Evolutionary conservation across 2,329 filamentous ascomycete species (phyloP).

Genomic region (Diaporthe nobilis): DNA sequence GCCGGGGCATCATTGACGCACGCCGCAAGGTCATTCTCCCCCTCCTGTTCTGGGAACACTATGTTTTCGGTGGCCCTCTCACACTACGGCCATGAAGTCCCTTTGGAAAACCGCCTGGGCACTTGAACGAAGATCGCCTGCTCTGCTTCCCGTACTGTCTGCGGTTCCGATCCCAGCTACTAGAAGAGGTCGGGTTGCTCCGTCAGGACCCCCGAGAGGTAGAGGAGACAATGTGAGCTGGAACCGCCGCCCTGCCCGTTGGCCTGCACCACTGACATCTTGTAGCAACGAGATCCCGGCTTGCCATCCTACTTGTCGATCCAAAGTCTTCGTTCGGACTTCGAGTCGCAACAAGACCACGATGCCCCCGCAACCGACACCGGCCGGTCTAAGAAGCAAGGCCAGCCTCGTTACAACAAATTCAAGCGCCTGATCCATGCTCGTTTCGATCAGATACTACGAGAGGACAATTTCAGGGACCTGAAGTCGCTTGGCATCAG

Average conservation of each 20-base stretch:
- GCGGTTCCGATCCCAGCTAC: slow-evolving; percentile 22
- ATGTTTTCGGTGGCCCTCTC: slow-evolving; percentile 32
- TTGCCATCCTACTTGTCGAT: slow-evolving; percentile 42
- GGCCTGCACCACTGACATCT: neutral
- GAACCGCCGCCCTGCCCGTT: no score
- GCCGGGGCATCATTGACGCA: neutral
- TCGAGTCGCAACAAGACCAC: slow-evolving; percentile 33
- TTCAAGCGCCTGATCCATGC: slow-evolving; percentile 48
- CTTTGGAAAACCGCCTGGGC: slow-evolving; percentile 39
- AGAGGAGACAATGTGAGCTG: neutral
- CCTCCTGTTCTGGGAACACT: slow-evolving; percentile 20
- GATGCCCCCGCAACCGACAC: neutral
- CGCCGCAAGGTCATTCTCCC: neutral
- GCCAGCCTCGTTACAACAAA: slow-evolving; percentile 17
- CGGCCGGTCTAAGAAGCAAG: neutral
- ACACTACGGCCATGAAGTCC: slow-evolving; percentile 38
- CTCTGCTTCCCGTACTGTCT: slow-evolving; percentile 28
- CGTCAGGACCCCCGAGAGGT: slow-evolving; percentile 21
- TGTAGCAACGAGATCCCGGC: neutral
- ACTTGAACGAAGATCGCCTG: slow-evolving; percentile 39
- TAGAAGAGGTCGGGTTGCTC: slow-evolving; percentile 40
- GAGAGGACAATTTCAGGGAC: slow-evolving; percentile 47
- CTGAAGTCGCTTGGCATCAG: slow-evolving; percentile 54
- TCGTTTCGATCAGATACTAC: slow-evolving; percentile 55
- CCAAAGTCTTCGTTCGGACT: slow-evolving; percentile 26